A percentile compares a stretch with the other conserved stretches of the same genome.
These are phyloP conservation scores for Aureobasidium sp. DNA, from an alignment of 2,329 filamentous ascomycete genomes.

Conservation along the genomic window DNA sequence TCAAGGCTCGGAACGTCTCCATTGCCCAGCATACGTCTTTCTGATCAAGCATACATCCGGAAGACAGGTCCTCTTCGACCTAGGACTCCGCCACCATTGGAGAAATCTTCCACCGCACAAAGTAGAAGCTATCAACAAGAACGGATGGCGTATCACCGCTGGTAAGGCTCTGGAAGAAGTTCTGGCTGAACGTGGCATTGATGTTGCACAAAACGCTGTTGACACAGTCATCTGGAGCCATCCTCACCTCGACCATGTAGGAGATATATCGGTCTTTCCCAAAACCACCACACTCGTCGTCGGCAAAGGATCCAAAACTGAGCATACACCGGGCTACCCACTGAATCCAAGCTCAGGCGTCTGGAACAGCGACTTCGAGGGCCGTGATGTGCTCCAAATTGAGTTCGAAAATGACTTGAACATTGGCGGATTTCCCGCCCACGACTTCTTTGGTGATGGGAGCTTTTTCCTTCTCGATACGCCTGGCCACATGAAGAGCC, in stretches of 20 bases:
- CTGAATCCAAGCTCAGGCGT: too few relatives aligned
- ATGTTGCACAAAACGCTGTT: too few relatives aligned
- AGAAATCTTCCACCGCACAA: constrained; percentile 28
- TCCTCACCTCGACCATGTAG: too few relatives aligned
- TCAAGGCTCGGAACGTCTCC: constrained; percentile 27
- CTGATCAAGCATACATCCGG: constrained; percentile 38
- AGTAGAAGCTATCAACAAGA: constrained; percentile 19
- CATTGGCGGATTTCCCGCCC: constrained; percentile 38
- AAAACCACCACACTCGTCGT: too few relatives aligned
- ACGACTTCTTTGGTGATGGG: constrained; percentile 48
- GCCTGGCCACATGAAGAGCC: constrained; percentile 43
- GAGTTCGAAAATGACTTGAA: too few relatives aligned
- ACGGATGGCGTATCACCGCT: constrained; percentile 31
- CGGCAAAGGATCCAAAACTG: too few relatives aligned
- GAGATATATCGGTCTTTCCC: too few relatives aligned
- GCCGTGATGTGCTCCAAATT: too few relatives aligned
- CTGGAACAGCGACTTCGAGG: too few relatives aligned
- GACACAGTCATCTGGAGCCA: too few relatives aligned
- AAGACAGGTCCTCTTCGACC: constrained; percentile 36
- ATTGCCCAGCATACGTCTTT: constrained; percentile 37
- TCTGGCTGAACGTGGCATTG: too few relatives aligned
- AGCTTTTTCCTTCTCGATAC: constrained; percentile 47
- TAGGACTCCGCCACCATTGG: constrained; percentile 39
- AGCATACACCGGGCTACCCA: too few relatives aligned
- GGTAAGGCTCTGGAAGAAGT: constrained; percentile 30